A percentile compares a stretch with the other conserved stretches of the same genome.
These are phyloP conservation scores for Ophiostoma perfectum DNA, from an alignment of 2,329 filamentous ascomycete species.

Conservation along the genomic window DNA sequence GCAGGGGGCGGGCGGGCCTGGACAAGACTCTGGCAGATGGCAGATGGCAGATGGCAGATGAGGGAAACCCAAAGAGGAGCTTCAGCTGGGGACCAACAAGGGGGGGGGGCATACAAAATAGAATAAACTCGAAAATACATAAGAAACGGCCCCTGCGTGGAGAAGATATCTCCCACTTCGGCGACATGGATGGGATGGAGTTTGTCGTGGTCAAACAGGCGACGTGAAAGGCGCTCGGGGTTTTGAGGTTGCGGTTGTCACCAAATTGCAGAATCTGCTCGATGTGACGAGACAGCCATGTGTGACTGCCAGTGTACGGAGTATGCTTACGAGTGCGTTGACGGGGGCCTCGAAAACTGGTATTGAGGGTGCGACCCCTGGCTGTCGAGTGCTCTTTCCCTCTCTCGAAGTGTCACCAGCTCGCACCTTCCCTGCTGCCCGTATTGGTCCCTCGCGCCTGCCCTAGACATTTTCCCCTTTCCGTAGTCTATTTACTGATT, in stretches of 20 bases:
- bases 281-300: constrained; percentile 4
- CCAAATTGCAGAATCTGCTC: constrained; percentile 6
- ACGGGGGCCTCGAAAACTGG: background rate
- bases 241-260: constrained; percentile 1
- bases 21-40: too few relatives aligned
- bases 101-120: constrained; percentile 1
- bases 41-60: background rate
- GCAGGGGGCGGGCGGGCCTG: too few relatives aligned
- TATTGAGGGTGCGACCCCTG: background rate
- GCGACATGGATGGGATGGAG: constrained; percentile 8
- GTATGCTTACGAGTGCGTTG: too few relatives aligned
- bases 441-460: background rate
- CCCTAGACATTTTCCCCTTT: constrained; percentile 8
- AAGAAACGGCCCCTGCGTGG: background rate
- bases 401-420: background rate
- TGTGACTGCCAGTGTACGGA: background rate
- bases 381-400: background rate
- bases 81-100: background rate
- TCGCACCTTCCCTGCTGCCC: constrained; percentile 4
- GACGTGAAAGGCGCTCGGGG: background rate
- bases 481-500: too few relatives aligned
- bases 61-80: background rate
- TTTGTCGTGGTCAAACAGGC: background rate
- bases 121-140: background rate
- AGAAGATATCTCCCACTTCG: constrained; percentile 13